These are phyloP conservation scores for Mrakia gelida DNA, from an alignment of 768 basidiomycete species.

Conservation along the genomic window DNA sequence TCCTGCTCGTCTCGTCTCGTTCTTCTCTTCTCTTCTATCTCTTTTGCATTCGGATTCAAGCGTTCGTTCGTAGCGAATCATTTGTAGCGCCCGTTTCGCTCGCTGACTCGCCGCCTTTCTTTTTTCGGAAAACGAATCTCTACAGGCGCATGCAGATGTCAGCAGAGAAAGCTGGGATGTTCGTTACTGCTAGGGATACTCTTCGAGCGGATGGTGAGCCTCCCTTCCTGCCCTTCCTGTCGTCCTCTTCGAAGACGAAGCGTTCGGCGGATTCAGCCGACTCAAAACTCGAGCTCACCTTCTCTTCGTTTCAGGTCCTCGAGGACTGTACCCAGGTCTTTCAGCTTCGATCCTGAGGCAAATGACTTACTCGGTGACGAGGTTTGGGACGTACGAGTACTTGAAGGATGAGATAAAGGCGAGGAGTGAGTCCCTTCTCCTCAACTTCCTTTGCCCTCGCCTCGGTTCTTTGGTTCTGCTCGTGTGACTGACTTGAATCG, in stretches of 20 bases:
- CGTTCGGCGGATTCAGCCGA: neutral
- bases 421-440: neutral
- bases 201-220: conserved; percentile 19
- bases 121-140: too few relatives aligned
- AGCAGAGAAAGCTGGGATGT: conserved; percentile 19
- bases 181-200: neutral
- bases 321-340: conserved; percentile 30
- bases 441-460: neutral
- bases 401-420: conserved; percentile 24
- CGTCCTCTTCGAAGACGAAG: too few relatives aligned
- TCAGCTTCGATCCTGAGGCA: conserved; percentile 29
- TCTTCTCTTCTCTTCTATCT: too few relatives aligned
- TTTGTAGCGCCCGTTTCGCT: neutral
- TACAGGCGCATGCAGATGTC: conserved; percentile 29
- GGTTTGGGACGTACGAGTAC: conserved; percentile 32
- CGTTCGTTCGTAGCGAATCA: neutral
- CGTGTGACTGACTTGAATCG: neutral
- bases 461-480: neutral
- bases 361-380: conserved; percentile 30
- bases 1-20: neutral
- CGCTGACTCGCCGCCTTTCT: neutral
- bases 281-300: neutral
- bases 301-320: conserved; percentile 16
- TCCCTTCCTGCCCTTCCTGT: neutral
- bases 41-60: neutral